Conservation (phyloP, 176 grass and related monocot species). For the Carex kokanica region DNA sequence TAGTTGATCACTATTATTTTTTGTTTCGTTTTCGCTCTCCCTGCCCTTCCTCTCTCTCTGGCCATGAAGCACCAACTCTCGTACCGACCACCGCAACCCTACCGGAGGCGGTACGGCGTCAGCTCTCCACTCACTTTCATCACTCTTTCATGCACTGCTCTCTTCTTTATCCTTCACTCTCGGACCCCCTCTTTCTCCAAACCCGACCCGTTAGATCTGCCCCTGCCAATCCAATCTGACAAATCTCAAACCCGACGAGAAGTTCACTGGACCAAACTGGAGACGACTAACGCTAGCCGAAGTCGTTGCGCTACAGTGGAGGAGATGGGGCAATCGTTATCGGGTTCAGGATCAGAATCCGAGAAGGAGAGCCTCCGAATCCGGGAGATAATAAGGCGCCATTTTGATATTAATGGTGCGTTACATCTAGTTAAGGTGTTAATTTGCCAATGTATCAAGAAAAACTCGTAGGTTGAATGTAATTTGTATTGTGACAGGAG, state of each 20-base stretch:
- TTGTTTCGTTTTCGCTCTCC: background rate
- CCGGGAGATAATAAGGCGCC: constrained; percentile 56
- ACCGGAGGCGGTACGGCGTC: background rate
- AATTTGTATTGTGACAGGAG: constrained; percentile 44
- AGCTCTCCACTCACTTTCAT: background rate
- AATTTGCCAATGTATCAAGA: background rate
- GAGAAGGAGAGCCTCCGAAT: constrained; percentile 60
- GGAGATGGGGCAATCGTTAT: constrained; percentile 64
- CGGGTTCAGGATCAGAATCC: constrained; percentile 20
- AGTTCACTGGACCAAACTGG: background rate
- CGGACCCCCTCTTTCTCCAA: background rate
- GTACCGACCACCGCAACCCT: background rate
- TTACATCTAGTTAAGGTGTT: background rate
- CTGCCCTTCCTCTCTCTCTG: background rate
- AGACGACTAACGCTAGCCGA: background rate
- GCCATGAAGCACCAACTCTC: constrained; percentile 16
- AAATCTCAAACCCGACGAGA: background rate
- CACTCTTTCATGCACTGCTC: background rate
- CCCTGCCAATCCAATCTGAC: background rate
- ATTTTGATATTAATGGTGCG: constrained; percentile 76
- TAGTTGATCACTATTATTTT: background rate
- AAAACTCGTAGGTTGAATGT: background rate
- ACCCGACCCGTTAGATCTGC: background rate
- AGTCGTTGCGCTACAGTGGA: constrained; percentile 70
- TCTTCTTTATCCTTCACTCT: constrained; percentile 9